A percentile compares a stretch with the other conserved stretches of the same genome.
These are phyloP conservation scores for Ichthyophthirius multifiliis DNA, from an alignment of 169 alveolate species.

Conservation along the genomic window DNA sequence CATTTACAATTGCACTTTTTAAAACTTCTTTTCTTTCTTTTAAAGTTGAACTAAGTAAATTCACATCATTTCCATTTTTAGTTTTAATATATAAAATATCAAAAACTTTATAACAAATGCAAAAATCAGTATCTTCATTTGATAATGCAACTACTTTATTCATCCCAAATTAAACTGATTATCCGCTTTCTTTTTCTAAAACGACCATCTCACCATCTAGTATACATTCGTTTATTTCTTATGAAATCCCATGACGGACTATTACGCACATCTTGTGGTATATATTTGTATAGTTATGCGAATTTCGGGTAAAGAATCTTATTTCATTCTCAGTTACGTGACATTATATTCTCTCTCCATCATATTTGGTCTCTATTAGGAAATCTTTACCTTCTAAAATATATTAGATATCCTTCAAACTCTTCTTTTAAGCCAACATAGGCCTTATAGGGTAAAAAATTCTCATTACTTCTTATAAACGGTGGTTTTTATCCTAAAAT, in stretches of 20 bases:
- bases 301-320: slow-evolving; percentile 70
- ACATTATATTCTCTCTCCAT: slow-evolving; percentile 82
- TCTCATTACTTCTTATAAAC: slow-evolving; percentile 47
- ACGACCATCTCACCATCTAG: slow-evolving; percentile 84
- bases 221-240: slow-evolving; percentile 61
- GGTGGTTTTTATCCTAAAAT: slow-evolving; percentile 49
- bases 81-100: slow-evolving; percentile 69
- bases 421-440: slow-evolving; percentile 69
- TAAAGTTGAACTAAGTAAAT: slow-evolving; percentile 54
- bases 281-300: slow-evolving; percentile 63
- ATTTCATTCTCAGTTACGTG: slow-evolving; percentile 66
- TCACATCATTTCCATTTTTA: slow-evolving; percentile 51
- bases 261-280: slow-evolving; percentile 64
- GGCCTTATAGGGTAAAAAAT: slow-evolving; percentile 79
- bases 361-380: slow-evolving; percentile 77
- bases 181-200: slow-evolving; percentile 53
- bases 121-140: slow-evolving; percentile 53
- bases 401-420: slow-evolving; percentile 46
- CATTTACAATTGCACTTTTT: slow-evolving; percentile 46
- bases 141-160: slow-evolving; percentile 75
- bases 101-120: slow-evolving; percentile 66
- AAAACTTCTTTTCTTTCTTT: slow-evolving; percentile 69
- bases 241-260: slow-evolving; percentile 41
- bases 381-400: slow-evolving; percentile 50
- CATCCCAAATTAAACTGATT: slow-evolving; percentile 67